Base-by-base conservation (phyloP, 2,329 filamentous ascomycete species). In the Pseudopithomyces chartarum region DNA sequence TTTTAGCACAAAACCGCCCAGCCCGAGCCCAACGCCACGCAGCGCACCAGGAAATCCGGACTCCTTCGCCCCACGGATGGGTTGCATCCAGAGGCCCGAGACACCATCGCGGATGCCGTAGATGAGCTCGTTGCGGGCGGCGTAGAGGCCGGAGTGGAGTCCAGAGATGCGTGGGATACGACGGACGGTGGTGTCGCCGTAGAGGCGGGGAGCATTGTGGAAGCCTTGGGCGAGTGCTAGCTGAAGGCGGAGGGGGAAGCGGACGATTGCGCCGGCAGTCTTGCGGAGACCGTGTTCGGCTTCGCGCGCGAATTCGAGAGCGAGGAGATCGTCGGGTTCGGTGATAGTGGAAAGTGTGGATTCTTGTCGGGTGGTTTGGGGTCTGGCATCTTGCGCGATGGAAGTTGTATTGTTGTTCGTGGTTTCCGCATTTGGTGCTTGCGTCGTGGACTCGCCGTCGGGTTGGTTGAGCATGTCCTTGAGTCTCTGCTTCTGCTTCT, bases 161-260 rank as follows among this genome's bases (percentile, higher is more conserved):
- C 87, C 88, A 0, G 86, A 90, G 40, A 90, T 84, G 7, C 86
- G 82, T 1, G 81, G 81, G 1, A 86, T 85, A 1, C 82, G 81
- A 3, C 88, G 82, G 1, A 91, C 88, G 1, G 87, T 90, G 47
- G 85, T 82, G 64, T 91, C 88, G 13, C 87, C 88, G 62, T 90
- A 91, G 0, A 91, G 79, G 2, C 87, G 82, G 1, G 88, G 88
- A 0, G 86, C 87, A 61, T 90, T 90, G 69, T 90, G 87, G 60
- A 90, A 90, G 1, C 87, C 88, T 67, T 90, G 87, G 1, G 86
- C 85, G 1, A 90, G 69, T 0, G 86, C 85, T 39, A 89, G 74
- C 0, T 83, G 80, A 2, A 90, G 70, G 63, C 88, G 82, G 61
- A 88, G 83, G 0, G 88, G 88, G 0, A 85, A 83, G 58, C 78